Percentiles rank a stretch among this genome's conserved stretches.
These are phyloP conservation scores for Plasmodium gaboni DNA, from an alignment of 169 alveolate species.

Conservation along the genomic window DNA sequence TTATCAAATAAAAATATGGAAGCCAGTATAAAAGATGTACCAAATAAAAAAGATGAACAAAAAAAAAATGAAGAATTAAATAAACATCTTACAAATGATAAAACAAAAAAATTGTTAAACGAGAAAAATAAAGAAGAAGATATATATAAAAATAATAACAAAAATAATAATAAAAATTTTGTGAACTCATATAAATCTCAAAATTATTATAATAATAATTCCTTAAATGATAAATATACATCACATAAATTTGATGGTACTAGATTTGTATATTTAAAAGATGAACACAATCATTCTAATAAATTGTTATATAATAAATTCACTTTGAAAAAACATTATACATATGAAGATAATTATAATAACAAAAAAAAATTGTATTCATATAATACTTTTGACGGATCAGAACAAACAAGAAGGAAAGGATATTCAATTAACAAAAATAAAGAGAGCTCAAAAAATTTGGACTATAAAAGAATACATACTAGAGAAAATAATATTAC, in stretches of 20 bases:
- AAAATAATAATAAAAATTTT: no score
- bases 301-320: conserved; percentile 2
- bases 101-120: background rate
- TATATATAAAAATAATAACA: no score
- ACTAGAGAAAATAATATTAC: background rate
- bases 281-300: conserved; percentile 13
- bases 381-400: background rate
- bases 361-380: conserved; percentile 8
- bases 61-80: no score
- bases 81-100: no score
- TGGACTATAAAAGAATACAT: background rate
- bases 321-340: conserved; percentile 3
- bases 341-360: conserved; percentile 39
- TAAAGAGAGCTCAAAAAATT: background rate
- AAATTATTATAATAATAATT: conserved; percentile 1
- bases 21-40: no score
- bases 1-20: background rate
- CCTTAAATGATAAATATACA: background rate
- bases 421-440: background rate
- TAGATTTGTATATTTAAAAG: conserved; percentile 14
- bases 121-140: conserved; percentile 5
- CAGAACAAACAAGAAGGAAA: background rate
- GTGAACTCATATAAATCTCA: conserved; percentile 17
- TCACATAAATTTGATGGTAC: conserved; percentile 31
- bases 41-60: no score